These are phyloP conservation scores for Suillus discolor DNA, from an alignment of 768 basidiomycete species.

Conservation along the genomic window DNA sequence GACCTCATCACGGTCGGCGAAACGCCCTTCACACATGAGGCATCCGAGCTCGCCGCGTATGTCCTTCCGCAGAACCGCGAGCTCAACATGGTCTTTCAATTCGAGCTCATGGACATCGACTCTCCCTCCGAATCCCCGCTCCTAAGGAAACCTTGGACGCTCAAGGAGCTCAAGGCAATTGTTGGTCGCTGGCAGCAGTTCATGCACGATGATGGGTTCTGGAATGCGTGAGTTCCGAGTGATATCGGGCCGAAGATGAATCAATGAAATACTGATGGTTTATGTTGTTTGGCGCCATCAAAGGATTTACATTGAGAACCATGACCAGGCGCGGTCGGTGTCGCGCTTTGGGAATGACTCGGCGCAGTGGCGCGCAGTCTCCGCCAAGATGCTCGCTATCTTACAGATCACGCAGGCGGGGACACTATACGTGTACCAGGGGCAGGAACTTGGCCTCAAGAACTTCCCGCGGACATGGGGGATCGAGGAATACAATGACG, in stretches of 20 bases:
- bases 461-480: constrained; percentile 67
- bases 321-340: constrained; percentile 65
- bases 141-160: constrained; percentile 48
- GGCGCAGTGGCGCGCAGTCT: constrained; percentile 54
- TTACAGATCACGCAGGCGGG: constrained; percentile 64
- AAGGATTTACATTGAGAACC: constrained; percentile 71
- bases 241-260: background rate
- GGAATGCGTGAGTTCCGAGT: constrained; percentile 56
- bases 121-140: constrained; percentile 44
- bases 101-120: constrained; percentile 65
- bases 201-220: constrained; percentile 60
- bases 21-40: constrained; percentile 58
- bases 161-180: constrained; percentile 53
- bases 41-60: constrained; percentile 54
- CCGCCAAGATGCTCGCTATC: constrained; percentile 66
- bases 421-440: constrained; percentile 75
- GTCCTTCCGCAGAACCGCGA: constrained; percentile 59
- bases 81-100: constrained; percentile 67
- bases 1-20: constrained; percentile 70
- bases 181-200: constrained; percentile 56
- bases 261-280: background rate
- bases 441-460: constrained; percentile 70
- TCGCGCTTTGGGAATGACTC: constrained; percentile 68
- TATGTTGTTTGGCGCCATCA: constrained; percentile 5
- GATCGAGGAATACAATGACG: constrained; percentile 74